Evolutionary conservation across 139 green algal species (phyloP).

Genomic region (Volvox reticuliferus): DNA sequence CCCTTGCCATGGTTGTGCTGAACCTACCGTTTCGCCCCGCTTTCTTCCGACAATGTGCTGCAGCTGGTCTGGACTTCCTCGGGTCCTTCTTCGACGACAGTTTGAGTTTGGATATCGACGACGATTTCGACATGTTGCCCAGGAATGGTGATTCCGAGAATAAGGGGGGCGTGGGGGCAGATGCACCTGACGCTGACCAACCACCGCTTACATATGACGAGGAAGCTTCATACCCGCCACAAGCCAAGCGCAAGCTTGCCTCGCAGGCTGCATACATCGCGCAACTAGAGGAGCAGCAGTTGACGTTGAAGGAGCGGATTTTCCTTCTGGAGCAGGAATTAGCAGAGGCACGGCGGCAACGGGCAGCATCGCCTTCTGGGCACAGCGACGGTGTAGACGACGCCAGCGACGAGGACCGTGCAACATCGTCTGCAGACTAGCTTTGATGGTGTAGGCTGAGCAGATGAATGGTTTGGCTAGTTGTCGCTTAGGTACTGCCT

Average conservation of each 20-base stretch:
- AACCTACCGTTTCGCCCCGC: neutral
- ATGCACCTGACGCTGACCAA: neutral
- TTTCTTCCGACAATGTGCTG: neutral
- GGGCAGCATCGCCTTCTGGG: neutral
- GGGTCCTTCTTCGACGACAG: constrained; percentile 27
- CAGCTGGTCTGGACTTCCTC: constrained; percentile 20
- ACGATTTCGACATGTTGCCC: neutral
- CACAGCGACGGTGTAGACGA: constrained; percentile 1
- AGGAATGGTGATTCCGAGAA: neutral
- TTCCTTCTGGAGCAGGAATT: constrained; percentile 37
- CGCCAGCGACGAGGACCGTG: constrained; percentile 9
- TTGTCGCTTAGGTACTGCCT: neutral
- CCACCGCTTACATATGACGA: constrained; percentile 19
- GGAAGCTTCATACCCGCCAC: neutral
- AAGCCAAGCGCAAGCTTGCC: constrained; percentile 33
- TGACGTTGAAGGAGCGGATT: constrained; percentile 23
- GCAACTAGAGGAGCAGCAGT: constrained; percentile 28
- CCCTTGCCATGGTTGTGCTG: too few species aligned
- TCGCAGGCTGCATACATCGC: constrained; percentile 22
- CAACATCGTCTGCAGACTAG: constrained; percentile 4
- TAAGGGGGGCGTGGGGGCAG: neutral
- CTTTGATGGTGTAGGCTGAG: too few species aligned
- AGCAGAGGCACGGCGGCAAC: neutral
- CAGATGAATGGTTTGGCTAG: too few species aligned
- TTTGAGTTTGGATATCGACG: neutral